Conservation (phyloP, 2,329 filamentous ascomycete species). For the Xylariaceae sp. region DNA sequence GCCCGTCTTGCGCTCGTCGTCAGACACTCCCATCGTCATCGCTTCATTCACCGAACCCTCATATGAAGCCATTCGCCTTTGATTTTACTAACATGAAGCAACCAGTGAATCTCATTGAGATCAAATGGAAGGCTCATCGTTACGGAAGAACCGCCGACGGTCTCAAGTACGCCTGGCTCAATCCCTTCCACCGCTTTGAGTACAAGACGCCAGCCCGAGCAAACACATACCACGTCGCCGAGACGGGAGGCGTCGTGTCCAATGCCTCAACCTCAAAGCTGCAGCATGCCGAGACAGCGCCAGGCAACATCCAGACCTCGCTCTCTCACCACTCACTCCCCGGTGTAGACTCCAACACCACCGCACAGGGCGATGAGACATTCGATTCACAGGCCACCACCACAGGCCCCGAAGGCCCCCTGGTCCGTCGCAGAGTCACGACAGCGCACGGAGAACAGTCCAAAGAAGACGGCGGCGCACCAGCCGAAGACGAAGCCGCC, state of each 20-base stretch:
- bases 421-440: conserved; percentile 11
- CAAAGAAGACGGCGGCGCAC: conserved; percentile 17
- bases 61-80: background rate
- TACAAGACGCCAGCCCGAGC: conserved; percentile 12
- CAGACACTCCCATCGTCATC: background rate
- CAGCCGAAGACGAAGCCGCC: conserved; percentile 30
- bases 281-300: conserved; percentile 14
- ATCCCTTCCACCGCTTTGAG: conserved; percentile 18
- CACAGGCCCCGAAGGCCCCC: conserved; percentile 7
- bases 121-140: conserved; percentile 10
- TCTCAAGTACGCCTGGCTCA: conserved; percentile 14
- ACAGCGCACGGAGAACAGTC: conserved; percentile 1
- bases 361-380: conserved; percentile 6
- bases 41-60: background rate
- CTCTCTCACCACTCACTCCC: background rate
- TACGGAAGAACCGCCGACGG: conserved; percentile 9
- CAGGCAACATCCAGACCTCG: conserved; percentile 6
- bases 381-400: conserved; percentile 16
- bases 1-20: background rate
- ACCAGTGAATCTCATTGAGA: conserved; percentile 19
- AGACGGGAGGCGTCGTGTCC: conserved; percentile 4
- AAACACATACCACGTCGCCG: conserved; percentile 13
- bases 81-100: conserved; percentile 17
- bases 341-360: background rate
- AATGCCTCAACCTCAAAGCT: conserved; percentile 1